These are phyloP conservation scores for Metschnikowia shivogae DNA, from an alignment of 805 yeast species.

Conservation along the genomic window DNA sequence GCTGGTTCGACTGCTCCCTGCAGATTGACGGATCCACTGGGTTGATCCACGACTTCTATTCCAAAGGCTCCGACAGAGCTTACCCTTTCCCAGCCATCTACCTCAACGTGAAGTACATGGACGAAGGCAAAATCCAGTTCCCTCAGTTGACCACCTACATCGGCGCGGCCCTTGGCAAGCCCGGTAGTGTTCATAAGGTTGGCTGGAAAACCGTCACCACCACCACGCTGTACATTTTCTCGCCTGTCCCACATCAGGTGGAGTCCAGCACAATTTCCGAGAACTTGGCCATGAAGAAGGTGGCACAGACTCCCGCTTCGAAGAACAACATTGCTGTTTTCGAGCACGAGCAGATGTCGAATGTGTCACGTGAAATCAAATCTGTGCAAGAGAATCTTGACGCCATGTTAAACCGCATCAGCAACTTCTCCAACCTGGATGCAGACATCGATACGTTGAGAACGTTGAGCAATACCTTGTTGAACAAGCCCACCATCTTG, in stretches of 20 bases:
- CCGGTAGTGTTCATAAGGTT: conserved; percentile 32
- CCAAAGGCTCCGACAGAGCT: conserved; percentile 64
- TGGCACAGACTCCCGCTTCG: conserved; percentile 33
- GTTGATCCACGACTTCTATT: conserved; percentile 75
- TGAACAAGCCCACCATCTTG: conserved; percentile 47
- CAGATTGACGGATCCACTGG: conserved; percentile 69
- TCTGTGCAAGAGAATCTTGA: conserved; percentile 47
- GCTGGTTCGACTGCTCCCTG: conserved; percentile 73
- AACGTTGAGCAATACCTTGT: conserved; percentile 54
- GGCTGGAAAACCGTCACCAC: conserved; percentile 38
- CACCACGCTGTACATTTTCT: conserved; percentile 55
- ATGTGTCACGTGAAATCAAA: conserved; percentile 43
- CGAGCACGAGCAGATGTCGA: conserved; percentile 35
- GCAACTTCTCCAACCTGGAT: conserved; percentile 35
- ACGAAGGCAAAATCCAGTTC: conserved; percentile 43
- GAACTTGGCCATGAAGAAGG: conserved; percentile 49
- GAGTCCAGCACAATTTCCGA: conserved; percentile 51
- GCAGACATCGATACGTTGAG: conserved; percentile 62
- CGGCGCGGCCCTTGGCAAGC: conserved; percentile 67
- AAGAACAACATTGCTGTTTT: conserved; percentile 23
- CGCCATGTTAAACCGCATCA: conserved; percentile 46
- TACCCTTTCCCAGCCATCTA: conserved; percentile 76
- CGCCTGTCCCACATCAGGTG: conserved; percentile 68
- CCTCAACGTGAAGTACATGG: conserved; percentile 62
- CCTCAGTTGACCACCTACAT: conserved; percentile 67